Conservation (phyloP, 306 rosid genomes). For the Dicorynia guianensis region DNA sequence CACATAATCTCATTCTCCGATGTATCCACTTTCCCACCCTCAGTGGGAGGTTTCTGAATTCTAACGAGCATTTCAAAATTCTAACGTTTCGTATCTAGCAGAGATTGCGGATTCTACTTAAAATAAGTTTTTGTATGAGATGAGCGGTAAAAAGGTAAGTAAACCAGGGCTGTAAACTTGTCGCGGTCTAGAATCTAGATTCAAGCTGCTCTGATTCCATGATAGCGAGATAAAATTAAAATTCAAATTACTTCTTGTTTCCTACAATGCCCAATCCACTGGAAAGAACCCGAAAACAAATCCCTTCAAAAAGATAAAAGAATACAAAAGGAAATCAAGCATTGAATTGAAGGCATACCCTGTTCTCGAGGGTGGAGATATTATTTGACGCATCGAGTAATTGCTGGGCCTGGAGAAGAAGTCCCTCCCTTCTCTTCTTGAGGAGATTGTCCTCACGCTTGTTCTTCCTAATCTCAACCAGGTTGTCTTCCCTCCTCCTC, state of each 20-base stretch:
- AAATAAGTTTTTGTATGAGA: background rate
- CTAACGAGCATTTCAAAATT: background rate
- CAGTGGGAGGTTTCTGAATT: background rate
- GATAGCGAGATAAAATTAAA: background rate
- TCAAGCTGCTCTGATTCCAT: background rate
- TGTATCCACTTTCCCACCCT: background rate
- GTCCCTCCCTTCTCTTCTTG: slow-evolving; percentile 68
- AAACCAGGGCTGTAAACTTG: background rate
- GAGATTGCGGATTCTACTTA: background rate
- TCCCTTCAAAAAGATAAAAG: background rate
- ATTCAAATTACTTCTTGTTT: background rate
- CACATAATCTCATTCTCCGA: background rate
- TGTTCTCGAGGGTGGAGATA: slow-evolving; percentile 4
- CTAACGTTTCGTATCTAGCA: background rate
- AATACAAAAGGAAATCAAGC: background rate
- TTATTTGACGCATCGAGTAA: slow-evolving; percentile 47
- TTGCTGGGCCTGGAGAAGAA: slow-evolving; percentile 51
- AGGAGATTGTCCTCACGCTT: slow-evolving; percentile 65
- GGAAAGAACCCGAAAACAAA: background rate
- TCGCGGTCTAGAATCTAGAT: background rate
- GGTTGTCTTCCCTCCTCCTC: slow-evolving; percentile 66
- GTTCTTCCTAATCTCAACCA: slow-evolving; percentile 75
- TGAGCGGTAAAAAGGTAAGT: background rate
- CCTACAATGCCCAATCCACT: background rate
- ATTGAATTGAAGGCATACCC: background rate